phyloP scores from a whole-genome alignment of 2,329 filamentous ascomycete genomes.

The Verticillium tricorpus region DNA sequence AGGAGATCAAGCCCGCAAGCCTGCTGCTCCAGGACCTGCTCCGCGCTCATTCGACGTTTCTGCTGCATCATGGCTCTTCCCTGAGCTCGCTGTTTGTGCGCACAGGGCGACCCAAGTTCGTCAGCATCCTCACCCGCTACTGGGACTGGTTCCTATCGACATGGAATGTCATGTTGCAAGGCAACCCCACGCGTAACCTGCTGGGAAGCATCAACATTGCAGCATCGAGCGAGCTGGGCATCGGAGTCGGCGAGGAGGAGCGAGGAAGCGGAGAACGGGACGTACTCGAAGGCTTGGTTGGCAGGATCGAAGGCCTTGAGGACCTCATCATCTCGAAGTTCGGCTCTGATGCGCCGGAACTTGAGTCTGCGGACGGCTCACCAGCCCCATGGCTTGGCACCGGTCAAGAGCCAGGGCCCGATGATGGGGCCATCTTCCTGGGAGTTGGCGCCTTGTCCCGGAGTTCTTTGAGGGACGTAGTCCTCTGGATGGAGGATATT shows the following conservation, averaged over 20 bases:
- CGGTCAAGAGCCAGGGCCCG: conserved; percentile 60
- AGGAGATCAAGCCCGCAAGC: conserved; percentile 79
- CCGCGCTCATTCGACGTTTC: conserved; percentile 77
- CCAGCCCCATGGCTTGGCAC: conserved; percentile 64
- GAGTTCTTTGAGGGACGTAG: conserved; percentile 66
- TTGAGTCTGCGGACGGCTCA: conserved; percentile 16
- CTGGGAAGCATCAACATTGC: conserved; percentile 84
- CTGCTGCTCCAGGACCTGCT: conserved; percentile 77
- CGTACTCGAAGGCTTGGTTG: conserved; percentile 83
- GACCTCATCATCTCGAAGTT: conserved; percentile 87
- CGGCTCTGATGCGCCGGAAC: conserved; percentile 39
- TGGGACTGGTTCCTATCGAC: conserved; percentile 68
- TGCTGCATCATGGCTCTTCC: conserved; percentile 79
- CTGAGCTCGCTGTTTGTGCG: conserved; percentile 66
- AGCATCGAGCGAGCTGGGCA: conserved; percentile 83
- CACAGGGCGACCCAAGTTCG: conserved; percentile 63
- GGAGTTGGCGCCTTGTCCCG: conserved; percentile 71
- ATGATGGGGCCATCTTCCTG: conserved; percentile 84
- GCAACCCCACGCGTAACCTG: conserved; percentile 76
- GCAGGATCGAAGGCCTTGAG: conserved; percentile 74
- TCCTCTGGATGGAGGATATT: conserved; percentile 83
- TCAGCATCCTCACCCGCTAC: conserved; percentile 68
- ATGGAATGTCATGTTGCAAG: conserved; percentile 89
- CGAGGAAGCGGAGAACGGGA: conserved; percentile 90
- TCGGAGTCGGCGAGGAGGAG: conserved; percentile 94